Conservation (phyloP, 768 basidiomycete genomes). For the Clavaria fumosa region DNA sequence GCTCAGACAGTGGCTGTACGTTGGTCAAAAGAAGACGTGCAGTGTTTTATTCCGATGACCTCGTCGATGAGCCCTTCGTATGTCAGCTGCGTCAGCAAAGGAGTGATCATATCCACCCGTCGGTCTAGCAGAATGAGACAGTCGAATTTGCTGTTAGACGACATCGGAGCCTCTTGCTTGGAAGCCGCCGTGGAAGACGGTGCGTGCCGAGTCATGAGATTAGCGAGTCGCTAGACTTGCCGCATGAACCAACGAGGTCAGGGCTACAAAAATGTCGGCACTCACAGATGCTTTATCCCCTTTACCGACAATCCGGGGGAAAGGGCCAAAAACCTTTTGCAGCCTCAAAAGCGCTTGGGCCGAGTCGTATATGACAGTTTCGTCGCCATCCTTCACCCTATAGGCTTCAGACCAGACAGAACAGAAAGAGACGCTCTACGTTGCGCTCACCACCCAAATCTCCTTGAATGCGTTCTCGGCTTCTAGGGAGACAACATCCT, state of each 20-base stretch:
- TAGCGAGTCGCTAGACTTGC: slow-evolving; percentile 57
- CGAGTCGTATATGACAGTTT: slow-evolving; percentile 78
- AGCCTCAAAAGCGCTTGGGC: slow-evolving; percentile 73
- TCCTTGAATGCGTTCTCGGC: slow-evolving; percentile 74
- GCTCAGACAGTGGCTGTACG: slow-evolving; percentile 5
- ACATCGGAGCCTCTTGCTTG: slow-evolving; percentile 25
- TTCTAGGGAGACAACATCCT: slow-evolving; percentile 87
- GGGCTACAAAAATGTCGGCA: no score
- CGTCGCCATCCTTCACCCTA: slow-evolving; percentile 72
- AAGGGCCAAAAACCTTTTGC: slow-evolving; percentile 73
- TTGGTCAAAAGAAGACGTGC: slow-evolving; percentile 29
- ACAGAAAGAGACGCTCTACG: slow-evolving; percentile 3
- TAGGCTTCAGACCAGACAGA: slow-evolving; percentile 8
- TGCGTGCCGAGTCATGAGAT: slow-evolving; percentile 48
- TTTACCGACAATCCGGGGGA: slow-evolving; percentile 87
- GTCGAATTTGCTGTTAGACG: slow-evolving; percentile 54
- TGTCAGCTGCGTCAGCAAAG: slow-evolving; percentile 87
- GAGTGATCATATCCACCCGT: slow-evolving; percentile 88
- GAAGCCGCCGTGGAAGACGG: slow-evolving; percentile 25
- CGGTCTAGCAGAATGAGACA: slow-evolving; percentile 82
- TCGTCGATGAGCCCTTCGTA: slow-evolving; percentile 96
- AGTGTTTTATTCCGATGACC: slow-evolving; percentile 76
- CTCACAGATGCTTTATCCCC: slow-evolving; percentile 77
- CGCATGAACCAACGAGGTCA: no score
- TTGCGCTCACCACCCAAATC: slow-evolving; percentile 66